phyloP scores from a whole-genome alignment of 805 yeast species.

The Starmerella lactis-condensi region DNA sequence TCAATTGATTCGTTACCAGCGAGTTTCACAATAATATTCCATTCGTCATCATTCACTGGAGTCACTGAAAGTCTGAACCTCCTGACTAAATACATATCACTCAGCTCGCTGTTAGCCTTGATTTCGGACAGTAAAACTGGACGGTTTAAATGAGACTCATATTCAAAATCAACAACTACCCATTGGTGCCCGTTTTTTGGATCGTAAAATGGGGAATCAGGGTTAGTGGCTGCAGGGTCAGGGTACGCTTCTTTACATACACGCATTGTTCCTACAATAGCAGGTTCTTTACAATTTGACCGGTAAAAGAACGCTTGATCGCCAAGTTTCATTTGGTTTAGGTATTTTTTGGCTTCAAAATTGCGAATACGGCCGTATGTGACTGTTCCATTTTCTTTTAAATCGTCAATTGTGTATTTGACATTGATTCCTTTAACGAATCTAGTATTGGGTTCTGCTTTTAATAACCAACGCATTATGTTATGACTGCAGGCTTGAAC shows the following conservation, averaged over 20 bases:
- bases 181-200: constrained; percentile 33
- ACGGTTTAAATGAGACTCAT: constrained; percentile 25
- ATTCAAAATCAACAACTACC: constrained; percentile 39
- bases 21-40: constrained; percentile 25
- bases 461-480: constrained; percentile 33
- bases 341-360: constrained; percentile 36
- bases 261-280: constrained; percentile 32
- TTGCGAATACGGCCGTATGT: constrained; percentile 49
- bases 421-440: constrained; percentile 34
- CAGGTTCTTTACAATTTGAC: constrained; percentile 37
- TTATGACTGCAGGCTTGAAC: no score
- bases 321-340: constrained; percentile 30
- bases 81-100: constrained; percentile 30
- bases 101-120: constrained; percentile 21
- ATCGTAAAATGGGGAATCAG: constrained; percentile 31
- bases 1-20: no score
- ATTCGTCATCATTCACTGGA: constrained; percentile 31
- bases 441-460: constrained; percentile 36
- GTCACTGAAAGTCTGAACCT: constrained; percentile 35
- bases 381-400: constrained; percentile 25
- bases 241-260: constrained; percentile 21
- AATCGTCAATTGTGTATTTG: constrained; percentile 30
- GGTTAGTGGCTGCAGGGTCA: constrained; percentile 26
- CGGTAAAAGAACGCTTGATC: constrained; percentile 37
- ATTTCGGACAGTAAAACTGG: constrained; percentile 30